Conservation (phyloP, 108 stramenopile species). For the Cyclotella baltica region DNA sequence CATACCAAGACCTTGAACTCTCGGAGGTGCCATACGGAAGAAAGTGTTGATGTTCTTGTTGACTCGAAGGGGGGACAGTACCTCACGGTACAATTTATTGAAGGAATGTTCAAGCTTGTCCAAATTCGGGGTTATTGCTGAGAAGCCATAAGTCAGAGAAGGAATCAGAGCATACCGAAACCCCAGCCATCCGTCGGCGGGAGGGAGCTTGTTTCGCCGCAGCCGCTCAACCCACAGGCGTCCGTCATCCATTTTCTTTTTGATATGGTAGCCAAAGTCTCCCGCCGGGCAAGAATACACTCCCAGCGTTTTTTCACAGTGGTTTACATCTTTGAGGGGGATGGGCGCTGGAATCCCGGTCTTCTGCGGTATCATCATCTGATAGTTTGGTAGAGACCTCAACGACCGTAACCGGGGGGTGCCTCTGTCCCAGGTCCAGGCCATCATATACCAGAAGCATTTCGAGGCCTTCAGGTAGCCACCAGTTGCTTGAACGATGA, state of each 20-base stretch:
- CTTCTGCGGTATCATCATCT: constrained; percentile 5
- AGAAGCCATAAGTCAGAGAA: not conserved
- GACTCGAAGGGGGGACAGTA: not conserved
- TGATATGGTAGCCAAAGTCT: not conserved
- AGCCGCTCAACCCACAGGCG: not conserved
- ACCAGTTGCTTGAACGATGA: constrained; percentile 6
- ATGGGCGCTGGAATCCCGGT: not conserved
- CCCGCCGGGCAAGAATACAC: constrained; percentile 1
- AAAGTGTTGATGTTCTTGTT: too few species aligned
- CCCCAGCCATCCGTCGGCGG: not conserved
- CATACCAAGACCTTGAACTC: too few species aligned
- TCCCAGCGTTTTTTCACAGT: constrained; percentile 3
- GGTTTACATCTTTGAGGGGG: not conserved
- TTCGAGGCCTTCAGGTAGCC: constrained; percentile 13
- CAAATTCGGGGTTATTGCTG: not conserved
- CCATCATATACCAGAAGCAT: constrained; percentile 34
- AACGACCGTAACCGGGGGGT: not conserved
- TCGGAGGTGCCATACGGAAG: too few species aligned
- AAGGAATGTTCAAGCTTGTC: not conserved
- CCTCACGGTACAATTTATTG: not conserved
- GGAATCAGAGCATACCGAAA: not conserved
- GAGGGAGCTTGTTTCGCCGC: not conserved
- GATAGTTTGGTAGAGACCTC: not conserved
- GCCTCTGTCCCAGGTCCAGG: constrained; percentile 1
- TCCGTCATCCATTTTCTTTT: not conserved